These are phyloP conservation scores for Plasmodium fragile DNA, from an alignment of 169 alveolate genomes.

Conservation along the genomic window DNA sequence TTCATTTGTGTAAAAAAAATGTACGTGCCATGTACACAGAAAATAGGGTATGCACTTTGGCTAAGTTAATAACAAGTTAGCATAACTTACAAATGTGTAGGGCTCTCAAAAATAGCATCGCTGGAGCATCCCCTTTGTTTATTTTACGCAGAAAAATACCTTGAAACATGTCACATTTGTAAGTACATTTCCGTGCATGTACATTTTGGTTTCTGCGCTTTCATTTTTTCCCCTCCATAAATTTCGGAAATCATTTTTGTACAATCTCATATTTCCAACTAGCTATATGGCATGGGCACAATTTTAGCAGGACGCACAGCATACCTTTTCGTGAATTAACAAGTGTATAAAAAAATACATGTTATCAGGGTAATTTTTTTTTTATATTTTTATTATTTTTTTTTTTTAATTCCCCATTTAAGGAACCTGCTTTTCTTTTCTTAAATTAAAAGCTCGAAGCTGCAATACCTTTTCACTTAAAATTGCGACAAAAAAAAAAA, in stretches of 20 bases:
- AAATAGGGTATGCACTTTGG: background rate
- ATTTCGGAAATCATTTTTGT: background rate
- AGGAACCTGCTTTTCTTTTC: background rate
- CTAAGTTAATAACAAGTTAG: background rate
- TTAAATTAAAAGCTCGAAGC: background rate
- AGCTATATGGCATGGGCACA: background rate
- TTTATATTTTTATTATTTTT: background rate
- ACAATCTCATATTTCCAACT: background rate
- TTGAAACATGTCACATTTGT: background rate
- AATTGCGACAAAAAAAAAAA: background rate
- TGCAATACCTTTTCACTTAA: background rate
- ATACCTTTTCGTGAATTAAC: background rate
- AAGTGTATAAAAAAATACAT: background rate
- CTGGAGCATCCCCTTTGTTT: background rate
- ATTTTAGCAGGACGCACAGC: constrained; percentile 1
- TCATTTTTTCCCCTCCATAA: background rate
- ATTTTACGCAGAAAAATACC: background rate
- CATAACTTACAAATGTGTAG: background rate
- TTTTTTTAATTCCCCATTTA: constrained; percentile 1
- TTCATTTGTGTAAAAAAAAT: background rate
- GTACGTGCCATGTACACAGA: background rate
- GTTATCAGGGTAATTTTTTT: background rate
- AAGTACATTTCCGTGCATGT: background rate
- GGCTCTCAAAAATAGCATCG: background rate
- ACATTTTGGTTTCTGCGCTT: background rate